phyloP scores from a whole-genome alignment of 83 land plant genomes.

The Picea abies region DNA sequence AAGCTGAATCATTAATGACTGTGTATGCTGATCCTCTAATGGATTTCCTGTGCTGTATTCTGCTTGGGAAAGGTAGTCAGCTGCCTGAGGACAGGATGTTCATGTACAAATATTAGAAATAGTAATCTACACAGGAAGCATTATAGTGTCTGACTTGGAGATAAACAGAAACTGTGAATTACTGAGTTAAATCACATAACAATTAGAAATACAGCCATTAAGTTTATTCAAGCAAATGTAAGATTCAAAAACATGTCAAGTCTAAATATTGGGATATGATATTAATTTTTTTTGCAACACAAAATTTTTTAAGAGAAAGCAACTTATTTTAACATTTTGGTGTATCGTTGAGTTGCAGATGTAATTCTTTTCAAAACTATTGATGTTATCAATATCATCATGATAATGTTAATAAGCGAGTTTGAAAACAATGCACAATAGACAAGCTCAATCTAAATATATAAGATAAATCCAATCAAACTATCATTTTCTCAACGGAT shows the following conservation, averaged over 20 bases:
- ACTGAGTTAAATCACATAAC: too few species aligned
- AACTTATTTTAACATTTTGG: background rate
- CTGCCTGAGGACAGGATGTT: constrained; percentile 46
- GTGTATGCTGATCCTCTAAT: constrained; percentile 71
- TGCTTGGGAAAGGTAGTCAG: constrained; percentile 78
- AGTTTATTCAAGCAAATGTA: background rate
- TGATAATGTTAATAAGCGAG: too few species aligned
- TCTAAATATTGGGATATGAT: background rate
- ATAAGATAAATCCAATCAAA: too few species aligned
- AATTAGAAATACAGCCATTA: background rate
- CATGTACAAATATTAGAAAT: background rate
- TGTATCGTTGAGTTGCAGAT: background rate
- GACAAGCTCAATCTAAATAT: too few species aligned
- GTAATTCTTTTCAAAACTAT: background rate
- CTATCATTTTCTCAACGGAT: too few species aligned
- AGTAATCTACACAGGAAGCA: background rate
- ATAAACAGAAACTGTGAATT: background rate
- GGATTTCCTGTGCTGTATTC: constrained; percentile 92
- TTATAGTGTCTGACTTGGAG: background rate
- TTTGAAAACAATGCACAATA: too few species aligned
- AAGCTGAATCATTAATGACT: constrained; percentile 58
- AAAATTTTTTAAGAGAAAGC: background rate
- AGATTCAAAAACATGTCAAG: background rate
- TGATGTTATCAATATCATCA: too few species aligned
- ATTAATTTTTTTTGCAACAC: background rate